These are phyloP conservation scores for Agaricales sp. DNA, from an alignment of 1,284 basidiomycete species.

Conservation along the genomic window DNA sequence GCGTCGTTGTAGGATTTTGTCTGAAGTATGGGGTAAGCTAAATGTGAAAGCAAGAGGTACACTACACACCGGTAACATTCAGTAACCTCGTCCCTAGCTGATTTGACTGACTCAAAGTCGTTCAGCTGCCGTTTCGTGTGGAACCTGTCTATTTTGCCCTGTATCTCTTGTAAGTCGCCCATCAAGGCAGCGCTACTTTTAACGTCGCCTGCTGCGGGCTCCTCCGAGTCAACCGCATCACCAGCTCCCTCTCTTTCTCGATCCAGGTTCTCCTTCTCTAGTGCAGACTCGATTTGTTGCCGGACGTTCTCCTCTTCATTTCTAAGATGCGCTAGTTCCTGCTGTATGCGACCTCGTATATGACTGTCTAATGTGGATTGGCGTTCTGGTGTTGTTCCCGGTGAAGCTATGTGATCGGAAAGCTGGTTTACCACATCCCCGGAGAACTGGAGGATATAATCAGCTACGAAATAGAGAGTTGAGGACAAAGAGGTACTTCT, in stretches of 20 bases:
- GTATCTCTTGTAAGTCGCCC: constrained; percentile 65
- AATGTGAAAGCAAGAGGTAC: background rate
- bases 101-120: constrained; percentile 47
- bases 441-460: constrained; percentile 44
- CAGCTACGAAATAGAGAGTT: too few relatives aligned
- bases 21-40: constrained; percentile 26
- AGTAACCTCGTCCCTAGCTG: constrained; percentile 47
- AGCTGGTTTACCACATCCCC: constrained; percentile 68
- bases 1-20: constrained; percentile 42
- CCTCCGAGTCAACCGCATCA: constrained; percentile 21
- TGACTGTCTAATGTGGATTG: constrained; percentile 63
- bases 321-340: constrained; percentile 51
- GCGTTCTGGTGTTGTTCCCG: constrained; percentile 49
- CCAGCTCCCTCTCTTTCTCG: constrained; percentile 47
- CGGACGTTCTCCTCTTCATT: constrained; percentile 57
- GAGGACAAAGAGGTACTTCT: constrained; percentile 31
- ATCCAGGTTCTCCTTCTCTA: constrained; percentile 76
- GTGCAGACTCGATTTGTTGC: constrained; percentile 54
- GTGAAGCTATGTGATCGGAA: constrained; percentile 46
- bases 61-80: constrained; percentile 62
- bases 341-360: constrained; percentile 55
- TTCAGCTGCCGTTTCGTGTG: constrained; percentile 44
- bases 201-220: constrained; percentile 29
- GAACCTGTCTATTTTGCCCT: constrained; percentile 64
- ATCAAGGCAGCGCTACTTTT: constrained; percentile 52